A percentile compares a stretch with the other conserved stretches of the same genome.
Evolutionary conservation across 2,329 filamentous ascomycete species (phyloP).

Genomic region (Dactylellina cionopaga): DNA sequence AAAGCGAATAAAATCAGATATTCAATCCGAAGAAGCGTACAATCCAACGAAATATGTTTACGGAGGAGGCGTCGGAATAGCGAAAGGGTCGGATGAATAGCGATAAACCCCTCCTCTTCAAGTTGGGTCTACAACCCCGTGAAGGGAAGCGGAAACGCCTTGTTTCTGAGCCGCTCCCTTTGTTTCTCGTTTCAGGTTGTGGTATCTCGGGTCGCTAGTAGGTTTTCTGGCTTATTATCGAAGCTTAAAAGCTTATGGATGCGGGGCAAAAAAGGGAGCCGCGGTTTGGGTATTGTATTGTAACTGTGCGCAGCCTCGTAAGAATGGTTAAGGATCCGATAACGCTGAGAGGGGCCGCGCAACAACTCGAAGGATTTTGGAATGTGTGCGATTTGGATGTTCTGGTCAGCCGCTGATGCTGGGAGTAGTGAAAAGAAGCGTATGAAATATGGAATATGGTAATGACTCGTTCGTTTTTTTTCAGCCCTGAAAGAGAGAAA

Average conservation of each 20-base stretch:
- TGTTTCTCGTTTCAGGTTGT: too few species aligned
- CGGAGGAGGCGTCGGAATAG: too few species aligned
- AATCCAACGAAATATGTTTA: neutral
- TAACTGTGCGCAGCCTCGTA: neutral
- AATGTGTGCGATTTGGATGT: too few species aligned
- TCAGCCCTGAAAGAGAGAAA: neutral
- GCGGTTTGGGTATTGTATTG: neutral
- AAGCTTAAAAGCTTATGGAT: conserved; percentile 24
- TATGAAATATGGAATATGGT: neutral
- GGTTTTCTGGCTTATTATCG: neutral
- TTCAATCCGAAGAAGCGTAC: neutral
- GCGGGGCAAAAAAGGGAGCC: conserved; percentile 35
- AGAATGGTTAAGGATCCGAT: neutral
- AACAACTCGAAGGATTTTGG: too few species aligned
- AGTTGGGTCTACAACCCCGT: too few species aligned
- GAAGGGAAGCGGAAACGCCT: too few species aligned
- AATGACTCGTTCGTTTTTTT: too few species aligned
- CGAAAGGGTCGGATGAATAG: too few species aligned
- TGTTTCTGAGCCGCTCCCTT: too few species aligned
- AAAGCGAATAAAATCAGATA: neutral
- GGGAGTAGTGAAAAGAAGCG: neutral
- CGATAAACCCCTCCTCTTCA: too few species aligned
- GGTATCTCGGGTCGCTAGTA: neutral
- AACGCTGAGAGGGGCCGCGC: neutral
- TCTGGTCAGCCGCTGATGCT: neutral